Evolutionary conservation across 2,329 filamentous ascomycete species (phyloP).

Genomic region (Cladosporium oxysporum): DNA sequence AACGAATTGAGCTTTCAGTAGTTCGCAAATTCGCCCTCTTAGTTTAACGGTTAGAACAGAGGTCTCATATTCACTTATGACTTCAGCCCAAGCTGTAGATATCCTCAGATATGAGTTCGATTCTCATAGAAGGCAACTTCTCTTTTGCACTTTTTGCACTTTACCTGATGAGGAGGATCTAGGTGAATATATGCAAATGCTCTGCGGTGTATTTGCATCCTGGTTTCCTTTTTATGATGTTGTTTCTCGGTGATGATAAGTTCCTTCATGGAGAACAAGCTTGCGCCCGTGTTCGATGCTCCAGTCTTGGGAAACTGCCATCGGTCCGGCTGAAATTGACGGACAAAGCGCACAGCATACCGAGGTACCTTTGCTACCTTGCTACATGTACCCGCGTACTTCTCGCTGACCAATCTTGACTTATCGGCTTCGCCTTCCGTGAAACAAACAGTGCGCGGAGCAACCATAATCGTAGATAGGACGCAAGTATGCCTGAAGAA

Average conservation of each 20-base stretch:
- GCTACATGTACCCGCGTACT: too few species aligned
- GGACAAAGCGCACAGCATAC: not conserved
- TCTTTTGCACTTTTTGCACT: not conserved
- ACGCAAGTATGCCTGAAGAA: not conserved
- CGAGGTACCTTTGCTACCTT: not conserved
- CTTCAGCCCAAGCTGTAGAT: constrained; percentile 5
- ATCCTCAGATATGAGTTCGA: constrained; percentile 16
- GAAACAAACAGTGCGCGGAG: not conserved
- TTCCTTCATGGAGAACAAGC: not conserved
- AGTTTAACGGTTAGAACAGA: constrained; percentile 16
- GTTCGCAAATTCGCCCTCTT: constrained; percentile 5
- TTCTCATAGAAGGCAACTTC: constrained; percentile 12
- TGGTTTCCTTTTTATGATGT: not conserved
- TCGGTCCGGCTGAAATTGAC: not conserved
- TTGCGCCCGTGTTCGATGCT: not conserved
- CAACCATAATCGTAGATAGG: not conserved
- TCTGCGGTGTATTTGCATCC: too few species aligned
- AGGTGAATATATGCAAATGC: too few species aligned
- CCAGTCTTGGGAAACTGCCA: not conserved
- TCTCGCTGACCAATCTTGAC: not conserved
- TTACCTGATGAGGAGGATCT: not conserved
- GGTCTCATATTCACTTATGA: constrained; percentile 11
- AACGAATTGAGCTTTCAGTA: not conserved
- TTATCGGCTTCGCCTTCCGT: not conserved
- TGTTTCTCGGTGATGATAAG: not conserved